A percentile compares a stretch with the other conserved stretches of the same genome.
Conservation (phyloP, 2,329 filamentous ascomycete genomes). For the Arthrobotrys iridis region DNA sequence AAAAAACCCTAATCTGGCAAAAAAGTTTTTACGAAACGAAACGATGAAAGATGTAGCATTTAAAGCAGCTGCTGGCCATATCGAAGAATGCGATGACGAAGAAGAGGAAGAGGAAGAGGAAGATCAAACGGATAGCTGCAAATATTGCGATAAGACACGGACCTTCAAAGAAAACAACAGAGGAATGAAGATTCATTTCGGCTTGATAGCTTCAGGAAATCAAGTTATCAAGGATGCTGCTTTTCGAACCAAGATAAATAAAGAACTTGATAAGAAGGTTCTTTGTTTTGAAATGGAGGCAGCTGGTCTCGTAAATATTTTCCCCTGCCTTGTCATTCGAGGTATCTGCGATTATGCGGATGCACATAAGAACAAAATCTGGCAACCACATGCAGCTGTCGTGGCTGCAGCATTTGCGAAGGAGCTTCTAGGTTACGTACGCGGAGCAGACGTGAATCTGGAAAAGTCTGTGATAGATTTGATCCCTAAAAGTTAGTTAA, state of each 20-base stretch:
- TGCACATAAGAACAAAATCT: conserved; percentile 55
- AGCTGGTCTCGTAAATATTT: no score
- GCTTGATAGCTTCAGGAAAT: conserved; percentile 22
- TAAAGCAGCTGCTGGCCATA: not conserved
- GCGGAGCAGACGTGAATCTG: not conserved
- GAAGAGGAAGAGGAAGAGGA: not conserved
- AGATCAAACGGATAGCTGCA: not conserved
- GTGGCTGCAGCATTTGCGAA: conserved; percentile 10
- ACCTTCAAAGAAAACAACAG: not conserved
- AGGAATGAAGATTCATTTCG: conserved; percentile 4
- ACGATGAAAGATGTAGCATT: not conserved
- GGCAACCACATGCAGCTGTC: conserved; percentile 52
- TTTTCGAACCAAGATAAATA: not conserved
- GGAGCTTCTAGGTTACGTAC: conserved; percentile 7
- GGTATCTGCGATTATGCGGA: conserved; percentile 56
- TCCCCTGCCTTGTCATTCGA: conserved; percentile 55
- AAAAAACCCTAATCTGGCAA: not conserved
- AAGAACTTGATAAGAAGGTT: not conserved
- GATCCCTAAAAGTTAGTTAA: not conserved
- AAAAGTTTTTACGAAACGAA: not conserved
- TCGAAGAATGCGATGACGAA: not conserved
- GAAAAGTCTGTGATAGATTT: not conserved
- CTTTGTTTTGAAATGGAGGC: conserved; percentile 18
- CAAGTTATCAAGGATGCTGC: conserved; percentile 38
- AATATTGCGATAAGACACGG: not conserved